Base-by-base conservation (phyloP, 305 asterid genomes). In the Fraxinus ornus region DNA sequence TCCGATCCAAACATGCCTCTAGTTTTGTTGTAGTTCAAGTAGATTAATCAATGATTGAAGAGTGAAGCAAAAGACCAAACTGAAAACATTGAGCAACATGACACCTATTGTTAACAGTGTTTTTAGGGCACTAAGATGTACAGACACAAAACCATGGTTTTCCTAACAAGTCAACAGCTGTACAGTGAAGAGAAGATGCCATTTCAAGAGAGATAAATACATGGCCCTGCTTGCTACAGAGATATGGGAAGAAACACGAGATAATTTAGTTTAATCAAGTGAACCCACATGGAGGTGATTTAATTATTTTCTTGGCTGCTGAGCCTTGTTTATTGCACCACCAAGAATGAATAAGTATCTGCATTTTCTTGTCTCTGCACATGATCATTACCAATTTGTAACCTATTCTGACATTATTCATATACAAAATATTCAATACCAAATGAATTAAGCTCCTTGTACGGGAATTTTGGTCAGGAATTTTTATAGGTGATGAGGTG, bases 301-400 rank as follows among this genome's bases (percentile, higher is more conserved):
- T 80, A 57, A 78, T 86, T 74, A 22, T 52, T 28, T 37, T 60
- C 74, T 82, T 72, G 85, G 80, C 79, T 75, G 62, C 5, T 49
- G 78, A 66, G 74, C 86, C 86, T 79, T 78, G 75, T 83, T 75
- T 76, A 78, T 64, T 86, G 80, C 77, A 73, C 39, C 86, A 19
- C 24, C 68, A 57, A 6, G 68, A 4, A 57, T 6, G 68, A n/a
- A 57, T 19, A n/a, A 57, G 28, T 57, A 19, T 74, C 35, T 78
- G 80, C 71, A 83, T 70, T 75, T 73, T 44, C 81, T 83, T 86
- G 88, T 73, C 30, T 76, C 88, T 83, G 90, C 91, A 90, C 91
- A 88, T 88, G 88, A 83, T 85, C 89, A 79, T 86, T 83, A 70
- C 4, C 41, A 49, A 74, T 75, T 36, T 84, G 75, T 78, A 77